These are phyloP conservation scores for Xerocomus minutiporus DNA, from an alignment of 1,284 basidiomycete genomes.

Conservation along the genomic window DNA sequence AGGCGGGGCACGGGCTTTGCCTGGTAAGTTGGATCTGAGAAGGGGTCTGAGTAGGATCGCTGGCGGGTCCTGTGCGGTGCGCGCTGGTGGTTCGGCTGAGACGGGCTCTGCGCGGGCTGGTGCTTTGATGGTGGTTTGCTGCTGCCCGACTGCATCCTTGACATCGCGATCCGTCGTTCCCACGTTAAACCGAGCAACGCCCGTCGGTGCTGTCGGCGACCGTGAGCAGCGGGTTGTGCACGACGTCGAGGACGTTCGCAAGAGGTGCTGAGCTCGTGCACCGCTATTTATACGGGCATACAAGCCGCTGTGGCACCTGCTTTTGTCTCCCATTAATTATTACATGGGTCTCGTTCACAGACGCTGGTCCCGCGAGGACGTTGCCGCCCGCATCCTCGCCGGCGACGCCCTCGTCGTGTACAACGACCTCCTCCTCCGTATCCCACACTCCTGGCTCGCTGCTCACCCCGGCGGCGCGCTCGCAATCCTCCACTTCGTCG, in stretches of 20 bases:
- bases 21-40: slow-evolving; percentile 43
- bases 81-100: slow-evolving; percentile 28
- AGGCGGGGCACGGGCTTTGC: slow-evolving; percentile 37
- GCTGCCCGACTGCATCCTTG: slow-evolving; percentile 13
- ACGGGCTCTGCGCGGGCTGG: slow-evolving; percentile 1
- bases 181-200: slow-evolving; percentile 16
- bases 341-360: slow-evolving; percentile 29
- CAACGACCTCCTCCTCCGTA: slow-evolving; percentile 70
- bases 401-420: slow-evolving; percentile 84
- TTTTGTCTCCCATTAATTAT: not conserved
- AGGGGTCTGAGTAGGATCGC: slow-evolving; percentile 57
- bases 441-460: slow-evolving; percentile 80
- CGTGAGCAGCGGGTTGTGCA: slow-evolving; percentile 1
- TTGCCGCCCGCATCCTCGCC: slow-evolving; percentile 66
- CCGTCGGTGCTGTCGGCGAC: slow-evolving; percentile 11
- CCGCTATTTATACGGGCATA: slow-evolving; percentile 26
- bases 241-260: slow-evolving; percentile 5
- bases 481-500: slow-evolving; percentile 92
- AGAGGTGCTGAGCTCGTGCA: not conserved
- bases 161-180: slow-evolving; percentile 23
- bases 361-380: slow-evolving; percentile 50
- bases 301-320: slow-evolving; percentile 3
- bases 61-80: slow-evolving; percentile 38
- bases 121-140: slow-evolving; percentile 27
- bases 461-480: slow-evolving; percentile 89